Percentiles rank a stretch among this genome's conserved stretches.
Evolutionary conservation across 331 rosid species (phyloP).

Genomic region (Phaseolus coccineus): DNA sequence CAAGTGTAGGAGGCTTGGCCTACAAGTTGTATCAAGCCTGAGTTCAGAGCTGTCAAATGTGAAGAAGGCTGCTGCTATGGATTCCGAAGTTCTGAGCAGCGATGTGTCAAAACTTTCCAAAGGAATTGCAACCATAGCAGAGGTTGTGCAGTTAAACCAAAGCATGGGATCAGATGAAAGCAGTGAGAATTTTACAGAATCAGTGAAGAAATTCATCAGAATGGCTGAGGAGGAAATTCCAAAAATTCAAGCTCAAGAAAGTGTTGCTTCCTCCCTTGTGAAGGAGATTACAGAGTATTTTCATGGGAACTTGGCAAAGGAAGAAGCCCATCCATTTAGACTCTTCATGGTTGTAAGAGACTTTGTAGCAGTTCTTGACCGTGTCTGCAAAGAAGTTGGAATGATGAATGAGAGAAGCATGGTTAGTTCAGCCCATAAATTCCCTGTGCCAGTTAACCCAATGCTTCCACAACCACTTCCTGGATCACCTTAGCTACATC

Average conservation of each 20-base stretch:
- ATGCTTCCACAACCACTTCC: slow-evolving; percentile 77
- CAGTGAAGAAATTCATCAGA: slow-evolving; percentile 72
- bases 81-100: slow-evolving; percentile 70
- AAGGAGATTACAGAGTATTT: slow-evolving; percentile 97
- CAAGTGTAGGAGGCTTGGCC: slow-evolving; percentile 82
- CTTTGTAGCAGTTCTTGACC: slow-evolving; percentile 72
- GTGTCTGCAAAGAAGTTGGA: slow-evolving; percentile 94
- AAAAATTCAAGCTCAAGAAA: slow-evolving; percentile 84
- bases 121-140: slow-evolving; percentile 66
- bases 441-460: slow-evolving; percentile 93
- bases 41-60: slow-evolving; percentile 85
- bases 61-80: slow-evolving; percentile 95
- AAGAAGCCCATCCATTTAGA: slow-evolving; percentile 98
- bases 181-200: slow-evolving; percentile 60
- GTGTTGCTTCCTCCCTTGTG: slow-evolving; percentile 79
- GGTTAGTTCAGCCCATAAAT: slow-evolving; percentile 77
- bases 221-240: slow-evolving; percentile 81
- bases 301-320: slow-evolving; percentile 88
- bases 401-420: slow-evolving; percentile 77
- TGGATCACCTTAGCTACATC: slow-evolving; percentile 55
- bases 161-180: slow-evolving; percentile 48
- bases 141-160: slow-evolving; percentile 59
- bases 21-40: slow-evolving; percentile 82
- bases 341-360: slow-evolving; percentile 93
- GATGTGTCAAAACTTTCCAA: slow-evolving; percentile 77